Percentiles rank a stretch among this genome's conserved stretches.
Evolutionary conservation across 192 early-diverging fungal species (phyloP).

Genomic region (Coemansia sp.): DNA sequence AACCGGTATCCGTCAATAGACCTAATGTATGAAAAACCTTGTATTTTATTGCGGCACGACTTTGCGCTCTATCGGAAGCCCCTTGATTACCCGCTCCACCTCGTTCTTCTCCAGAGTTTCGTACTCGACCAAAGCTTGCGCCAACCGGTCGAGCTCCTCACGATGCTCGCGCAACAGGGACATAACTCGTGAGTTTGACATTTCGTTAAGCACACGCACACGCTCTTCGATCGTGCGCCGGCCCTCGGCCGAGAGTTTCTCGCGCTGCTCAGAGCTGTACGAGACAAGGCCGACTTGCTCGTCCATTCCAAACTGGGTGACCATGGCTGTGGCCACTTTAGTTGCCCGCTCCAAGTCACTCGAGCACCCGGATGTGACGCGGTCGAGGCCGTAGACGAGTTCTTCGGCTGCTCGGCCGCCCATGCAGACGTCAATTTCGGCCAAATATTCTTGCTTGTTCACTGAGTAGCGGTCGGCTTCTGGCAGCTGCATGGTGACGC

Average conservation of each 20-base stretch:
- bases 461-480: slow-evolving; percentile 82
- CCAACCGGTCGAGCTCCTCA: slow-evolving; percentile 87
- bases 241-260: slow-evolving; percentile 67
- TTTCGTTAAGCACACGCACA: slow-evolving; percentile 74
- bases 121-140: slow-evolving; percentile 88
- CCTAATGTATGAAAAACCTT: not conserved
- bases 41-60: slow-evolving; percentile 12
- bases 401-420: slow-evolving; percentile 98
- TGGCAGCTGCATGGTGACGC: slow-evolving; percentile 89
- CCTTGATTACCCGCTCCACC: slow-evolving; percentile 63
- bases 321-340: slow-evolving; percentile 86
- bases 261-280: slow-evolving; percentile 74
- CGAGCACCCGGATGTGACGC: slow-evolving; percentile 91
- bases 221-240: slow-evolving; percentile 85
- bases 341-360: slow-evolving; percentile 93
- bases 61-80: slow-evolving; percentile 52
- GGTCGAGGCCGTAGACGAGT: slow-evolving; percentile 89
- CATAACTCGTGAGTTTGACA: slow-evolving; percentile 68
- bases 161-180: slow-evolving; percentile 72
- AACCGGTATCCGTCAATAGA: not conserved
- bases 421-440: slow-evolving; percentile 94
- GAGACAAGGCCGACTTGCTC: slow-evolving; percentile 87
- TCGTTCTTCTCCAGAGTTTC: slow-evolving; percentile 92
- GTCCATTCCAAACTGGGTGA: slow-evolving; percentile 90
- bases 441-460: slow-evolving; percentile 81